Percentiles rank a stretch among this genome's conserved stretches.
phyloP scores from a whole-genome alignment of 768 basidiomycete genomes.

The Termitomyces sp. region DNA sequence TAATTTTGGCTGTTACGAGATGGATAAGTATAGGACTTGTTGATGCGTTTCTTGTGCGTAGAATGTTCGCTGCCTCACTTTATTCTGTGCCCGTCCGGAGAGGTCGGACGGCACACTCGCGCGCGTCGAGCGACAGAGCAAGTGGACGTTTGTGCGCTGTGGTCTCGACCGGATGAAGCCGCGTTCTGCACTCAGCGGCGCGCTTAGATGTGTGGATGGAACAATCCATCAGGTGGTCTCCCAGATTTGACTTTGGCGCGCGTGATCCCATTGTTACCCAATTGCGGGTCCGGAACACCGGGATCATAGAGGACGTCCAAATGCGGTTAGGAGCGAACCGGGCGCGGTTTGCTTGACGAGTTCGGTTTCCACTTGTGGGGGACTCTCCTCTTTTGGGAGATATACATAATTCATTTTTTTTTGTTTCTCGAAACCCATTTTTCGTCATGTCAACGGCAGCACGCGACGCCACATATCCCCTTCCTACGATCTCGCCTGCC shows the following conservation, averaged over 20 bases:
- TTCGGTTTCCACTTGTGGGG: conserved; percentile 13
- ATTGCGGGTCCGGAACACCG: conserved; percentile 23
- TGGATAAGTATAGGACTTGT: conserved; percentile 1
- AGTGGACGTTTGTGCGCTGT: too few relatives aligned
- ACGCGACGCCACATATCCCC: conserved; percentile 29
- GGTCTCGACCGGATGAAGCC: neutral
- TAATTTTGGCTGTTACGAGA: neutral
- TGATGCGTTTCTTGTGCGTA: neutral
- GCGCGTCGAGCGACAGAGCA: too few relatives aligned
- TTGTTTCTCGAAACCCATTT: conserved; percentile 2
- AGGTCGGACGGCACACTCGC: neutral
- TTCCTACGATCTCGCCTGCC: conserved; percentile 18
- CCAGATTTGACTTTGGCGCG: conserved; percentile 5
- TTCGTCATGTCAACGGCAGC: conserved; percentile 33
- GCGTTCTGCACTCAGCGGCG: neutral
- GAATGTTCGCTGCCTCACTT: neutral
- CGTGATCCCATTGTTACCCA: conserved; percentile 5
- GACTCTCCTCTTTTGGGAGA: conserved; percentile 15
- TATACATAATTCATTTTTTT: conserved; percentile 7
- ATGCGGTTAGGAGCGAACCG: conserved; percentile 4
- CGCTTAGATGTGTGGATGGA: neutral
- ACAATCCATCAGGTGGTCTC: neutral
- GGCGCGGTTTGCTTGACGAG: conserved; percentile 3
- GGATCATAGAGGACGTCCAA: neutral
- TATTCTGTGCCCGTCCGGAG: conserved; percentile 3